Percentiles rank a stretch among this genome's conserved stretches.
Evolutionary conservation across 192 early-diverging fungal species (phyloP).

Genomic region (Diversispora epigaea): DNA sequence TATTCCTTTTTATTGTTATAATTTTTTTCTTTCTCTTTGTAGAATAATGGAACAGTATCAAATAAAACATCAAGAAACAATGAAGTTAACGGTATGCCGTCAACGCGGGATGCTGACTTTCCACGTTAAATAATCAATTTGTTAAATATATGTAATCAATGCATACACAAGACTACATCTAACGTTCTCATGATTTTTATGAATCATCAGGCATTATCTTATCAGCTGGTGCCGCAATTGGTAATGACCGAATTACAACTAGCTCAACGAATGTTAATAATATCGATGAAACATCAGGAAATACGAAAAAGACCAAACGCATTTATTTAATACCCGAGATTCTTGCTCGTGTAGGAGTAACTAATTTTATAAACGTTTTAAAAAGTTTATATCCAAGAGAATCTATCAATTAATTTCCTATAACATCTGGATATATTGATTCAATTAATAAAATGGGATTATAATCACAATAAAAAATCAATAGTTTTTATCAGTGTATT

Average conservation of each 20-base stretch:
- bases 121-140: neutral
- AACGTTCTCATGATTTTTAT: neutral
- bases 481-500: no score
- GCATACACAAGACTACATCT: neutral
- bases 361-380: no score
- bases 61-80: neutral
- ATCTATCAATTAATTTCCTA: no score
- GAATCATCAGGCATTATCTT: neutral
- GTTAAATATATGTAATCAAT: neutral
- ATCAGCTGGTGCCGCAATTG: constrained; percentile 24
- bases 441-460: no score
- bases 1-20: no score
- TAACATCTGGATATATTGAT: no score
- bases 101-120: constrained; percentile 15
- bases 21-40: no score
- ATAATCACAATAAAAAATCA: no score
- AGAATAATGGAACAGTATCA: neutral
- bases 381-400: no score
- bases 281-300: no score
- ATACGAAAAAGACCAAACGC: neutral
- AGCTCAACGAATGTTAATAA: neutral
- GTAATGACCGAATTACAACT: neutral
- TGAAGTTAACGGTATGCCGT: neutral
- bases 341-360: no score
- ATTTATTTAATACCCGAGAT: no score